Evolutionary conservation across 2,329 filamentous ascomycete species (phyloP).

Genomic region (Pestalotiopsis sp.): DNA sequence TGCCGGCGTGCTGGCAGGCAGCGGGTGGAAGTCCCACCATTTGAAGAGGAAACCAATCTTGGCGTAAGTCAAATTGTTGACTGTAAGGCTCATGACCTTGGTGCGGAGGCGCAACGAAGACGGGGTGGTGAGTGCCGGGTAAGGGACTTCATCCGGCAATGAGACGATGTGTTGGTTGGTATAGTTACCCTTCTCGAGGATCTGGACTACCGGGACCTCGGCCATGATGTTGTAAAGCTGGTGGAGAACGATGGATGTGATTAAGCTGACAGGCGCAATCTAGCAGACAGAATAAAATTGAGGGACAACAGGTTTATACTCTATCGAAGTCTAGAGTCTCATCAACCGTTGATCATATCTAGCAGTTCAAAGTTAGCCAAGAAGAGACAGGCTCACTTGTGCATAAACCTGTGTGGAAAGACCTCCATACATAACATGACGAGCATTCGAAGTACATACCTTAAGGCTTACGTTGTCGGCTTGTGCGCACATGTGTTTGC

Average conservation of each 20-base stretch:
- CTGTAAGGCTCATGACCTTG: constrained; percentile 31
- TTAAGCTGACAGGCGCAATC: background rate
- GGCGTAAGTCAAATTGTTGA: constrained; percentile 40
- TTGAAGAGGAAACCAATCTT: constrained; percentile 27
- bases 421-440: too few relatives aligned
- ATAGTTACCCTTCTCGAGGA: constrained; percentile 33
- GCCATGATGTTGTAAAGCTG: constrained; percentile 22
- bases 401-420: too few relatives aligned
- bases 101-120: constrained; percentile 35
- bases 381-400: too few relatives aligned
- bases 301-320: too few relatives aligned
- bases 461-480: too few relatives aligned
- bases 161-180: constrained; percentile 30
- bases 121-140: constrained; percentile 23
- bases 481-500: too few relatives aligned
- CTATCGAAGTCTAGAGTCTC: too few relatives aligned
- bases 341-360: too few relatives aligned
- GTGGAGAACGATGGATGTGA: background rate
- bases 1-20: constrained; percentile 35
- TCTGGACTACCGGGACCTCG: constrained; percentile 30
- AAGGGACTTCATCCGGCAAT: constrained; percentile 26
- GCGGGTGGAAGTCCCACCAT: constrained; percentile 49
- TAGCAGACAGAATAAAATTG: background rate
- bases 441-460: too few relatives aligned
- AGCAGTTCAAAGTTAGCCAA: too few relatives aligned